Base-by-base conservation (phyloP, 768 basidiomycete species). In the Lentinula lateritia region DNA sequence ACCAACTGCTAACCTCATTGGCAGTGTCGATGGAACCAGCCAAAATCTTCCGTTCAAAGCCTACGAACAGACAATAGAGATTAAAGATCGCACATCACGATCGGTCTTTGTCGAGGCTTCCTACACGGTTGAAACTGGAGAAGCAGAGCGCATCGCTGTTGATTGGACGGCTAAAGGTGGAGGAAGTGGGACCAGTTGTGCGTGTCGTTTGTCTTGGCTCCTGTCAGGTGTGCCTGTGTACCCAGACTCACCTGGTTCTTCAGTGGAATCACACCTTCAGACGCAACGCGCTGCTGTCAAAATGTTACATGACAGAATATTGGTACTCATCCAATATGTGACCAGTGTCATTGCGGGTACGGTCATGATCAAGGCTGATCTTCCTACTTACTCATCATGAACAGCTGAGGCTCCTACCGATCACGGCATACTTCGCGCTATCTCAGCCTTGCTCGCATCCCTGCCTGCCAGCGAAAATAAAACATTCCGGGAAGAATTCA, bases 121-220 rank as follows among this genome's bases (percentile, higher is more conserved):
- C 3, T 98, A 88, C 75, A 88, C 84, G 54, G 89, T 99, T 16
- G 96, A 98, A 74, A 98, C 96, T 0, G 97, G 96, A 38, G 97
- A 99, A 75, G 97, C 97, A 15, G 97, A 99, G 72, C 87, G 97
- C 42, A 98, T 99, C 64, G 97, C 97, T 6, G 97, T 99, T 0
- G 96, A 98, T 71, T 96, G 93, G 83, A 92, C 92, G 2, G 90
- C 92, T 28, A 86, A 87, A 71, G 91, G 92, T 8, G 92, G 93
- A 52, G 90, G 85, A 34, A 90, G 87, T 64, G 89, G 88, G 46
- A 91, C 87, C 13, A 92, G 87, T 64, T 76, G 93, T 94, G 66
- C 75, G 90, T 79, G 52, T 53, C 23, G 0, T 45, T 58, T 18
- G 32, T 41, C 38, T 56, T 35, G 32, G 10, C 28, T 52, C 39